Evolutionary conservation across 805 yeast genomes (phyloP), one percentile per base, ranked within the genome.

Genomic region (Kazachstania taianensis): DNA sequence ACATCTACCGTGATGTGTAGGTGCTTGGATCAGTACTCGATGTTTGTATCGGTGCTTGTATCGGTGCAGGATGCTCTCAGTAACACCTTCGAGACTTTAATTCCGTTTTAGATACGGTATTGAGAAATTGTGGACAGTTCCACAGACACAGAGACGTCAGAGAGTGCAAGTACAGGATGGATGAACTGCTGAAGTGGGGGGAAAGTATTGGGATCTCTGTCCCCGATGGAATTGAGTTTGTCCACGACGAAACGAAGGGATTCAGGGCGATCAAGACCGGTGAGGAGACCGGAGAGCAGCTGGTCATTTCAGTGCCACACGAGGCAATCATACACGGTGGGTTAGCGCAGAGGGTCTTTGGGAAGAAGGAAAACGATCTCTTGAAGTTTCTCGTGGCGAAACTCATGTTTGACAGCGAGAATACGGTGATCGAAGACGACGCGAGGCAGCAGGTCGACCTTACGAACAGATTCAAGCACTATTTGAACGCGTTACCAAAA

Each of bases 401-500:
- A 36, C 35, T 70, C 40, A 70, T 60, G 43, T 71, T 57, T 41
- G 61, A 52, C 25, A 17, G 23, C 7, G 41, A 43, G 10, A 43
- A 48, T 1, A 23, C 40, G 4, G 44, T 35, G 2, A 36, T 43
- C 20, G 24, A 20, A 1, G 8, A 26, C 18, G 14, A 26, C 16
- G 12, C 18, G 9, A n/a, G 12, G 12, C 8, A 9, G 8, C 17
- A 9, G 8, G 22, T 39, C 14, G 26, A 46, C 36, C 5, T 41
- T 13, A 13, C 42, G 33, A 12, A 34, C 34, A 55, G 58, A 35
- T 65, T 62, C 39, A 32, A 36, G 17, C 70, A 73, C 2, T 78
- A 77, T 44, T 54, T 78, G 20, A 59, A 66, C 24, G 57, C 62
- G n/a, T 50, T 78, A 18, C 83, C 84, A 1, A 32, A 32, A 6